Evolutionary conservation across 139 green algal species (phyloP).

Genomic region (Parachlorella kessleri): DNA sequence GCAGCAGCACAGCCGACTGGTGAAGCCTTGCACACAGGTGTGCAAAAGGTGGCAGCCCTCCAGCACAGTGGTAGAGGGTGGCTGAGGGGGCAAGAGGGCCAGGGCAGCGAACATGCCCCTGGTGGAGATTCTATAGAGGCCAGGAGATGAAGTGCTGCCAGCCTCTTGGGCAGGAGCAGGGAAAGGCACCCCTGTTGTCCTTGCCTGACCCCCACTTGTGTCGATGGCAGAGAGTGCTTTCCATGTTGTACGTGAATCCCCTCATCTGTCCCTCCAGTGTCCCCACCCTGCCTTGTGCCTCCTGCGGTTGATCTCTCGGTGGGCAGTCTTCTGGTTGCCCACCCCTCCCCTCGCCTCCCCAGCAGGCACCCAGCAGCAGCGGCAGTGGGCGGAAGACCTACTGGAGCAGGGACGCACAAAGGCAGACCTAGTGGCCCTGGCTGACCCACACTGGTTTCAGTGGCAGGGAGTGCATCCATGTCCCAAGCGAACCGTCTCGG

Average conservation of each 20-base stretch:
- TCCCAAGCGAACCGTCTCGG: background rate
- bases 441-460: background rate
- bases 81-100: too few species aligned
- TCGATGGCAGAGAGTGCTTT: background rate
- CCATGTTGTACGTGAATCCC: background rate
- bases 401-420: conserved; percentile 29
- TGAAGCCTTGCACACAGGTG: too few species aligned
- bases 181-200: conserved; percentile 3
- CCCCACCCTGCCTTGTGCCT: background rate
- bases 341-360: background rate
- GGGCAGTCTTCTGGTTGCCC: background rate
- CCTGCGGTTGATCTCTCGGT: too few species aligned
- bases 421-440: conserved; percentile 8
- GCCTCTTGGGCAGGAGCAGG: conserved; percentile 31
- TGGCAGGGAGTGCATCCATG: background rate
- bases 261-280: background rate
- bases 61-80: too few species aligned
- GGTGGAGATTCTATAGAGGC: too few species aligned
- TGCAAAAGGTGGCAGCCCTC: too few species aligned
- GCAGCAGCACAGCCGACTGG: background rate
- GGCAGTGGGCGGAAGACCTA: background rate
- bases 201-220: background rate
- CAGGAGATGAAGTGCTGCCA: too few species aligned
- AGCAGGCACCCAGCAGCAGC: background rate
- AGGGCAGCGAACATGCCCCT: too few species aligned